Conservation (phyloP, 73 alveolate genomes). For the Uronychia binucleata region DNA sequence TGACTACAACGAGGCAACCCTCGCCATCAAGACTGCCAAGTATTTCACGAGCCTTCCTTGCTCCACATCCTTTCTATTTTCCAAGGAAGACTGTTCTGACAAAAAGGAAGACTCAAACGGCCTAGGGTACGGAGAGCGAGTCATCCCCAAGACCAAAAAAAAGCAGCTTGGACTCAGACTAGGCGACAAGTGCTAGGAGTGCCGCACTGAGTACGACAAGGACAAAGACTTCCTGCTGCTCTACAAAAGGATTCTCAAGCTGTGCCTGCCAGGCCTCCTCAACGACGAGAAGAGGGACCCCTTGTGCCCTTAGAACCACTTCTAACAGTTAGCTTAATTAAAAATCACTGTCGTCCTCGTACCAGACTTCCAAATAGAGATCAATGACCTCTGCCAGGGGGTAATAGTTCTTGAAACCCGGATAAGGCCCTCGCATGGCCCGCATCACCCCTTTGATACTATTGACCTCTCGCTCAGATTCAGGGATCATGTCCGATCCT, state of each 20-base stretch:
- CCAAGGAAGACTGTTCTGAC: background rate
- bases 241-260: background rate
- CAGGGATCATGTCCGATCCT: conserved; percentile 12
- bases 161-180: background rate
- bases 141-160: background rate
- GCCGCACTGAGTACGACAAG: background rate
- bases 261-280: background rate
- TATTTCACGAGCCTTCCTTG: background rate
- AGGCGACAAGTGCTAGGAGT: background rate
- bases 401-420: conserved; percentile 19
- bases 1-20: background rate
- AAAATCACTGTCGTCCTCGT: conserved; percentile 18
- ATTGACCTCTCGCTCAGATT: conserved; percentile 28
- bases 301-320: too few species aligned
- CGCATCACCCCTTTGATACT: conserved; percentile 27
- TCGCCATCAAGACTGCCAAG: background rate
- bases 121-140: background rate
- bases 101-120: background rate
- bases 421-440: conserved; percentile 35
- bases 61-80: background rate
- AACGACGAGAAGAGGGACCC: too few species aligned
- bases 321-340: too few species aligned
- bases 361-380: conserved; percentile 47
- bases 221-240: background rate
- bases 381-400: conserved; percentile 38